These are phyloP conservation scores for Shiraia sp. DNA, from an alignment of 2,329 filamentous ascomycete genomes.

Conservation along the genomic window DNA sequence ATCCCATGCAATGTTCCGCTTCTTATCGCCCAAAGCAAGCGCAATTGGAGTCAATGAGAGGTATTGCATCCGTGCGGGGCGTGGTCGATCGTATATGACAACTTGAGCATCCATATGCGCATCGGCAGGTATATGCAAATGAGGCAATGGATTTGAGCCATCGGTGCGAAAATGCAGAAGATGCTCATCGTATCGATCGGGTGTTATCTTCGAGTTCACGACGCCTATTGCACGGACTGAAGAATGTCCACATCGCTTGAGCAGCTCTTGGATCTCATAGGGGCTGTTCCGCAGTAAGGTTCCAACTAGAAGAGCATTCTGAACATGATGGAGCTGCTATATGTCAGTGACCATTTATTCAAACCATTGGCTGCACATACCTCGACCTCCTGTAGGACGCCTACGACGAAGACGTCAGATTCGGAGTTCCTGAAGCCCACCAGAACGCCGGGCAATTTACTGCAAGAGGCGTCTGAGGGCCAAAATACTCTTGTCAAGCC, in stretches of 20 bases:
- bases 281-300: conserved; percentile 81
- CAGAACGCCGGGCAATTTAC: conserved; percentile 78
- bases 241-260: conserved; percentile 79
- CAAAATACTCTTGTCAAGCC: conserved; percentile 98
- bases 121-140: conserved; percentile 68
- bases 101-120: conserved; percentile 78
- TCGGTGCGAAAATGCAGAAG: conserved; percentile 67
- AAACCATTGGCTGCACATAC: conserved; percentile 48
- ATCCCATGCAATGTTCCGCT: conserved; percentile 45
- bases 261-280: conserved; percentile 78
- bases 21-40: conserved; percentile 73
- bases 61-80: conserved; percentile 91
- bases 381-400: conserved; percentile 89
- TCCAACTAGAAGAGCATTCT: conserved; percentile 82
- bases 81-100: conserved; percentile 84
- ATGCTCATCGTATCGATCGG: conserved; percentile 63
- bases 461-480: conserved; percentile 82
- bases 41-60: conserved; percentile 89
- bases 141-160: conserved; percentile 61
- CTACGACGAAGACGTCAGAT: conserved; percentile 86
- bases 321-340: conserved; percentile 59
- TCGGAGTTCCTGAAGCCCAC: conserved; percentile 96
- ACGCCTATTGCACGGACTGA: conserved; percentile 85
- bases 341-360: conserved; percentile 4
- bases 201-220: conserved; percentile 65